phyloP scores from a whole-genome alignment of 2,329 filamentous ascomycete species.

The Trichoderma sp. region DNA sequence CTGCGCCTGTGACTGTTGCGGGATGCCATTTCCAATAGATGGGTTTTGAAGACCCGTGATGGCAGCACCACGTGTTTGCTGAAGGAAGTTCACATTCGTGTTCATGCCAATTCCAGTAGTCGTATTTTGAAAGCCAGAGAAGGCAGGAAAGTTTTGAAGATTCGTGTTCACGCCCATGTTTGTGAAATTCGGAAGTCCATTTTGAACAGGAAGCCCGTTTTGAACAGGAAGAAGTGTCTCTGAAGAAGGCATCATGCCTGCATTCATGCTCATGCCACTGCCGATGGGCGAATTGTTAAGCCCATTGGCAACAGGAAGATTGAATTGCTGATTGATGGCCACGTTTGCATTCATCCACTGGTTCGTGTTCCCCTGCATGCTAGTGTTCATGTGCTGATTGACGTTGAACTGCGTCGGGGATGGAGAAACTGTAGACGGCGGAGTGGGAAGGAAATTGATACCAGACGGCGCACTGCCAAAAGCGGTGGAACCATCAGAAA shows the following conservation, averaged over 20 bases:
- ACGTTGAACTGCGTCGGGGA: not conserved
- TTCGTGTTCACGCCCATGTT: not conserved
- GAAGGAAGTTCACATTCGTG: not conserved
- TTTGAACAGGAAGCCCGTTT: not conserved
- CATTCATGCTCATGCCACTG: not conserved
- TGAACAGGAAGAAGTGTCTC: not conserved
- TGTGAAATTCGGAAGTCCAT: not conserved
- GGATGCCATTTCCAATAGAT: not conserved
- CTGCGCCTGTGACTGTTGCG: not conserved
- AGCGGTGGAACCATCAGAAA: not conserved
- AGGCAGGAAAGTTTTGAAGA: not conserved
- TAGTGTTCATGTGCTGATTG: not conserved
- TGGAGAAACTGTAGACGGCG: not conserved
- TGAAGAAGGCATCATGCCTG: not conserved
- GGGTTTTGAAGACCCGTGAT: not conserved
- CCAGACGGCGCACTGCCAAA: not conserved
- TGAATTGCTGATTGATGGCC: not conserved
- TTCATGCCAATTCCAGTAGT: not conserved
- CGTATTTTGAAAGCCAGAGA: not conserved
- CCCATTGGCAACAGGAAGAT: not conserved
- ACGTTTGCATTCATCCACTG: not conserved
- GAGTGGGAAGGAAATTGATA: not conserved
- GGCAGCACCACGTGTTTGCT: not conserved
- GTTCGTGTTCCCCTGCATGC: not conserved
- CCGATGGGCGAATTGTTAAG: not conserved